phyloP scores from a whole-genome alignment of 176 grass and related monocot species.

The Leersia perrieri region DNA sequence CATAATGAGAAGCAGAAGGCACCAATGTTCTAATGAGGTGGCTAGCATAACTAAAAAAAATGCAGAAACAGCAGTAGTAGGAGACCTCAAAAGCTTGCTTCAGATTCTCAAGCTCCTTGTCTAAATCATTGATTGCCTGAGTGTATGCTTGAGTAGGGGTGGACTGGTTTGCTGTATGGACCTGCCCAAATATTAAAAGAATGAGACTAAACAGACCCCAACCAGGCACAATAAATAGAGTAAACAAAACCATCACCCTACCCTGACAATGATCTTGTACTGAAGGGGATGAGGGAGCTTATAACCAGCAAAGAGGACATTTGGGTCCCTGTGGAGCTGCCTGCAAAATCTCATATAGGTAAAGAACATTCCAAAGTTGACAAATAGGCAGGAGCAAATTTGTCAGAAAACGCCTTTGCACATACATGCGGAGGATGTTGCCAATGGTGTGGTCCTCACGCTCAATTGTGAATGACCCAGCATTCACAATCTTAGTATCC shows the following conservation, averaged over 20 bases:
- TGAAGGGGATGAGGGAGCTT: slow-evolving; percentile 41
- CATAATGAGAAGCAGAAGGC: neutral
- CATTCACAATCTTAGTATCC: slow-evolving; percentile 60
- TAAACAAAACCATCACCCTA: neutral
- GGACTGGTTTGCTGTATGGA: slow-evolving; percentile 56
- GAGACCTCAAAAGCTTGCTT: slow-evolving; percentile 52
- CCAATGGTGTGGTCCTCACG: slow-evolving; percentile 55
- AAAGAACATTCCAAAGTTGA: neutral
- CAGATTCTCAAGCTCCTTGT: slow-evolving; percentile 46
- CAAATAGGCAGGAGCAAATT: neutral
- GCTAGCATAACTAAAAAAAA: neutral
- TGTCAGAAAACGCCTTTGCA: neutral
- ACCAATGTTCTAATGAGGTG: neutral
- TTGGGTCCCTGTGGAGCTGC: slow-evolving; percentile 55
- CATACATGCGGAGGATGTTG: slow-evolving; percentile 49
- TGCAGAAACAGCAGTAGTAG: neutral
- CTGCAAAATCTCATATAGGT: slow-evolving; percentile 11
- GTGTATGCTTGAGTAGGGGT: slow-evolving; percentile 49
- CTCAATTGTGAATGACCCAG: slow-evolving; percentile 48
- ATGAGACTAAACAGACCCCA: neutral
- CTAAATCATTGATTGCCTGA: slow-evolving; percentile 49
- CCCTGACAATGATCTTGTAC: slow-evolving; percentile 54
- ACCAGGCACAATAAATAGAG: neutral
- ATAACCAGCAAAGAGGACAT: slow-evolving; percentile 59
- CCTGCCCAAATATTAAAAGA: slow-evolving; percentile 19